These are phyloP conservation scores for Pinus taeda DNA, from an alignment of 75 land plant species.

Conservation along the genomic window DNA sequence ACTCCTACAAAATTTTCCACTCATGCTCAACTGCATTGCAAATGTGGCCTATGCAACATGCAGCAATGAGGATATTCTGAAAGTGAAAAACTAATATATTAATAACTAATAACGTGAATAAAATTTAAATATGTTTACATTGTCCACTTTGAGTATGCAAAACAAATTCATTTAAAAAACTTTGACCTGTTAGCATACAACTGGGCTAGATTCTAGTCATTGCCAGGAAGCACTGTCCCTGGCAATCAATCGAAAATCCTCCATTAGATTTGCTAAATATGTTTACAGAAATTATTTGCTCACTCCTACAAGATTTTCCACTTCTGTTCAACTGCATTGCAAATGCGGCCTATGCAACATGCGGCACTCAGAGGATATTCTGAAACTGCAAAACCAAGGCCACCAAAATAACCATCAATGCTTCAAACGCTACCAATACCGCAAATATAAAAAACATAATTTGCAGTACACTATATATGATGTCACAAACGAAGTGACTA, in stretches of 20 bases:
- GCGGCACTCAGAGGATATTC: constrained; percentile 85
- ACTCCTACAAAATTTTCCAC: constrained; percentile 46
- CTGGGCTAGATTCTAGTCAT: too few relatives aligned
- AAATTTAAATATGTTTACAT: too few relatives aligned
- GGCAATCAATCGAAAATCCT: neutral
- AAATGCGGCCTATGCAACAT: constrained; percentile 66
- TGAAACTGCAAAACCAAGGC: constrained; percentile 56
- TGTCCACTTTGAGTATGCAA: too few relatives aligned
- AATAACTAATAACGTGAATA: too few relatives aligned
- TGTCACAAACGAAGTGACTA: too few relatives aligned
- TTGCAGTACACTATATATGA: too few relatives aligned
- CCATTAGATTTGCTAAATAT: neutral
- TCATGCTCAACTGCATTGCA: constrained; percentile 60
- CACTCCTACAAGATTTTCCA: constrained; percentile 50
- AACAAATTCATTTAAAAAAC: too few relatives aligned
- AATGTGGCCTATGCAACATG: constrained; percentile 63
- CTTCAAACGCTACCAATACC: too few relatives aligned
- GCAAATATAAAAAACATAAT: too few relatives aligned
- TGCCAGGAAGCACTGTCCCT: neutral
- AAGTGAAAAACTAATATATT: constrained; percentile 32
- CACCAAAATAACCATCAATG: neutral
- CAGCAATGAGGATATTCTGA: constrained; percentile 85
- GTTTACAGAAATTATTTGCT: neutral
- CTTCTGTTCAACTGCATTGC: constrained; percentile 55
- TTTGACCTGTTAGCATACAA: too few relatives aligned